These are phyloP conservation scores for Kodamaea sp. DNA, from an alignment of 1,139 yeast species.

Conservation along the genomic window DNA sequence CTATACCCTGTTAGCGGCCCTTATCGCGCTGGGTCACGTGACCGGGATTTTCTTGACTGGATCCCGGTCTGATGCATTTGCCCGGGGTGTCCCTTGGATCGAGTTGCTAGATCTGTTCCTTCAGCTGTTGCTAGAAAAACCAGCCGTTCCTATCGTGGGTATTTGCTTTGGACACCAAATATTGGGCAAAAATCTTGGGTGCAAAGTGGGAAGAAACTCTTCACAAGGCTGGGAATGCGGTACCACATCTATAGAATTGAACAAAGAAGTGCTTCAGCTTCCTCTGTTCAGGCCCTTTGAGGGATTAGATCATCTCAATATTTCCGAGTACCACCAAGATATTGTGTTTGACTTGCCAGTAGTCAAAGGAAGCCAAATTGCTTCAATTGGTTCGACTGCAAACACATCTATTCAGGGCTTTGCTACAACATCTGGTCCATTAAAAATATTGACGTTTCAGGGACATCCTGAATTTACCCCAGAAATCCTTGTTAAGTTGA, in stretches of 20 bases:
- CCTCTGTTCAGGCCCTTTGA: constrained; percentile 30
- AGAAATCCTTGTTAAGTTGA: constrained; percentile 32
- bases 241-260: constrained; percentile 50
- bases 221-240: constrained; percentile 76
- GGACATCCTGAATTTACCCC: constrained; percentile 85
- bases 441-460: constrained; percentile 65
- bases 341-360: constrained; percentile 51
- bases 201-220: constrained; percentile 54
- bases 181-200: constrained; percentile 64
- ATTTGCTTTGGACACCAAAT: constrained; percentile 90
- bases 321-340: constrained; percentile 56
- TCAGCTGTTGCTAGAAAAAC: constrained; percentile 25
- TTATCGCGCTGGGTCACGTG: constrained; percentile 36
- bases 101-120: constrained; percentile 46
- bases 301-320: constrained; percentile 29
- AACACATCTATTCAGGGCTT: constrained; percentile 66
- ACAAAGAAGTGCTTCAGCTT: constrained; percentile 20
- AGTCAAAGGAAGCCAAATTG: constrained; percentile 21
- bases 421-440: constrained; percentile 42
- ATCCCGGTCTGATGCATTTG: constrained; percentile 61
- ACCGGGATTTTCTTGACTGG: constrained; percentile 63
- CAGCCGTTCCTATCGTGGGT: constrained; percentile 53
- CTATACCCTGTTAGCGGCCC: constrained; percentile 20
- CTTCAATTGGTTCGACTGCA: constrained; percentile 52
- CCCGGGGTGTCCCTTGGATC: constrained; percentile 54